phyloP scores from a whole-genome alignment of 2,329 filamentous ascomycete species.

The Westerdykella ornata region DNA sequence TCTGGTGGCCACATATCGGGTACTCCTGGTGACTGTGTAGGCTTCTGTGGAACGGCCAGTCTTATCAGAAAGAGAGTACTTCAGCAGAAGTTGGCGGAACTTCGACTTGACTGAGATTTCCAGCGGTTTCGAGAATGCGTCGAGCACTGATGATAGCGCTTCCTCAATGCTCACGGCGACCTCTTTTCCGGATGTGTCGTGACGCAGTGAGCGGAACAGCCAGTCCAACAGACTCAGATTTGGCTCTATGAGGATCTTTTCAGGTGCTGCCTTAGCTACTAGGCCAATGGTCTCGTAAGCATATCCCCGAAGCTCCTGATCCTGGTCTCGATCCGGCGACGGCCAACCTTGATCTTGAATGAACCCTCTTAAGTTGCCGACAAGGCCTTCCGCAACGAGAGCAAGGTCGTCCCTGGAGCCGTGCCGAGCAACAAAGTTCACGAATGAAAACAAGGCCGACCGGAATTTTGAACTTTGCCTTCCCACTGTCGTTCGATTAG shows the following conservation, averaged over 20 bases:
- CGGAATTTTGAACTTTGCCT: conserved; percentile 74
- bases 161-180: conserved; percentile 86
- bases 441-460: conserved; percentile 74
- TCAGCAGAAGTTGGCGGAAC: conserved; percentile 31
- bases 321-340: conserved; percentile 48
- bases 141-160: conserved; percentile 71
- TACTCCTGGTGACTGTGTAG: conserved; percentile 50
- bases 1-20: conserved; percentile 73
- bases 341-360: conserved; percentile 83
- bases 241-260: conserved; percentile 48
- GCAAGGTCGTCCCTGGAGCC: conserved; percentile 56
- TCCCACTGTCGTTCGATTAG: conserved; percentile 46
- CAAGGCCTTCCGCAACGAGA: conserved; percentile 60
- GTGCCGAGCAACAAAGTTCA: conserved; percentile 78
- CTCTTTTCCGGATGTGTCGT: conserved; percentile 66
- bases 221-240: conserved; percentile 58
- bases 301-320: conserved; percentile 63
- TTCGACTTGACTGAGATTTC: conserved; percentile 37
- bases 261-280: conserved; percentile 59
- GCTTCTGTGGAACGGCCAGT: conserved; percentile 12
- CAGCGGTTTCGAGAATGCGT: conserved; percentile 47
- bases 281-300: conserved; percentile 90
- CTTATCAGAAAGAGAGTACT: conserved; percentile 21
- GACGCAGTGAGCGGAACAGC: conserved; percentile 75
- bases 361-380: conserved; percentile 64